Evolutionary conservation across 163 green algal genomes (phyloP).

Genomic region (Scenedesmus sp.): DNA sequence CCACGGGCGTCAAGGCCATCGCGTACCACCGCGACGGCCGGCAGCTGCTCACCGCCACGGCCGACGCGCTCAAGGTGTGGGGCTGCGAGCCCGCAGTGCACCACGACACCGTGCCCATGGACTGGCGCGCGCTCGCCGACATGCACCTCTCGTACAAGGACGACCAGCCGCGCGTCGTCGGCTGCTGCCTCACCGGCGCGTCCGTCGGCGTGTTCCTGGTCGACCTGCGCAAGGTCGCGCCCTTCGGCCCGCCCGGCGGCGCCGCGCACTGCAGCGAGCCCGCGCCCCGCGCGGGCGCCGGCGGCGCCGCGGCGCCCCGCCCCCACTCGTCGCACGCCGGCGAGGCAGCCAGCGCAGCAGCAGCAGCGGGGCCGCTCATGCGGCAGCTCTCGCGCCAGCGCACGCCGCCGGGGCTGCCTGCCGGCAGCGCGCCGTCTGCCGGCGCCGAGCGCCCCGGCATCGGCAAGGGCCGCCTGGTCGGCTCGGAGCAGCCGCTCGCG

Average conservation of each 20-base stretch:
- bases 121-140: constrained; percentile 70
- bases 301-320: too few relatives aligned
- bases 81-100: constrained; percentile 70
- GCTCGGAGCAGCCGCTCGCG: background rate
- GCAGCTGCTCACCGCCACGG: constrained; percentile 69
- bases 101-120: constrained; percentile 71
- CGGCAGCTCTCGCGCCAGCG: constrained; percentile 21
- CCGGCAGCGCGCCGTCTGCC: background rate
- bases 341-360: background rate
- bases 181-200: constrained; percentile 57
- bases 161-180: constrained; percentile 46
- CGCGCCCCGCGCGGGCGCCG: background rate
- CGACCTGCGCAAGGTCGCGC: constrained; percentile 60
- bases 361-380: constrained; percentile 12
- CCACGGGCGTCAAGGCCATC: constrained; percentile 61
- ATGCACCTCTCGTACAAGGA: constrained; percentile 57
- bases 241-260: constrained; percentile 43
- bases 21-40: constrained; percentile 74
- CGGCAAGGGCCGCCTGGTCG: background rate
- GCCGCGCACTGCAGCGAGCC: constrained; percentile 12
- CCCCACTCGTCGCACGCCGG: too few relatives aligned
- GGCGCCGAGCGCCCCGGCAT: too few relatives aligned
- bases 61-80: constrained; percentile 72
- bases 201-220: constrained; percentile 76
- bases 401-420: constrained; percentile 11